phyloP scores from a whole-genome alignment of 257 asterid genomes.

The Thymus mandschuricus region DNA sequence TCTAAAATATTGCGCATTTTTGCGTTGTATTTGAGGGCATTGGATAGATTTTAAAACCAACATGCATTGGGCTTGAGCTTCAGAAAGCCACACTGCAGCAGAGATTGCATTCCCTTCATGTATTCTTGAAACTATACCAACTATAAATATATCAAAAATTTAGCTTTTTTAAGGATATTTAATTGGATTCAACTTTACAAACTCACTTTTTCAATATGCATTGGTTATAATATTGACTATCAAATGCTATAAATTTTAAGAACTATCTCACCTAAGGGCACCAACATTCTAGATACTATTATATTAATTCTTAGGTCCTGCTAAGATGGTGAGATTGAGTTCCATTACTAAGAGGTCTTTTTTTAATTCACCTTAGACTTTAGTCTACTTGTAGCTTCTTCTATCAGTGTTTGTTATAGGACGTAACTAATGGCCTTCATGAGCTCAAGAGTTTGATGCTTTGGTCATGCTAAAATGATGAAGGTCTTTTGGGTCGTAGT shows the following conservation, averaged over 20 bases:
- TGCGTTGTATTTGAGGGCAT: background rate
- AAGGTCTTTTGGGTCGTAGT: background rate
- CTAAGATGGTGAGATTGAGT: background rate
- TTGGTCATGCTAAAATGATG: background rate
- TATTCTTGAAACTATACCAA: conserved; percentile 1
- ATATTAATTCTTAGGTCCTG: background rate
- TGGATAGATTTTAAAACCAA: background rate
- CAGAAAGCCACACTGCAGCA: background rate
- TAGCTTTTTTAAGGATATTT: background rate
- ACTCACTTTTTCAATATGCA: conserved; percentile 4
- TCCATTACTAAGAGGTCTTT: conserved; percentile 16
- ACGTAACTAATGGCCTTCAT: background rate
- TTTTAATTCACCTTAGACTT: background rate
- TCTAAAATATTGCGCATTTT: background rate
- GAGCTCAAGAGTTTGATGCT: background rate
- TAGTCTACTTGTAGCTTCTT: background rate
- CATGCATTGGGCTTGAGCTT: background rate
- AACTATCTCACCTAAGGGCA: background rate
- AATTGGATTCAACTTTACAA: background rate
- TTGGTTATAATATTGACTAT: background rate
- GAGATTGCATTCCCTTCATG: background rate
- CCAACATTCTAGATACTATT: background rate
- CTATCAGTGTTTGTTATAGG: background rate
- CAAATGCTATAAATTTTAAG: background rate
- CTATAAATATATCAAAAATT: background rate